Evolutionary conservation across 495 filamentous ascomycete genomes (phyloP).

Genomic region (Staphylotrichum longicolle): DNA sequence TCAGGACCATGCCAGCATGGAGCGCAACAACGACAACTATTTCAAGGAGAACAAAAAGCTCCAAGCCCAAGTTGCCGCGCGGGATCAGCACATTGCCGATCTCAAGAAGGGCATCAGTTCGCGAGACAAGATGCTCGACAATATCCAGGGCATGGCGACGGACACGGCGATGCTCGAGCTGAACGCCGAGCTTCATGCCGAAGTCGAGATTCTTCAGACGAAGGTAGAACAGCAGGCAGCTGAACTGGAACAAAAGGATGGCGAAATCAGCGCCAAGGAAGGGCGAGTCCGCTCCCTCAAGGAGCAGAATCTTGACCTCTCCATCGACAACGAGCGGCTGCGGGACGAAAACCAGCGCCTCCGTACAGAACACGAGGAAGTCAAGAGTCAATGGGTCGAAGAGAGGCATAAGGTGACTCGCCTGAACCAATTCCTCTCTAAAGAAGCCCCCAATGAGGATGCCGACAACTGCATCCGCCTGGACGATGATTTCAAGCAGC

Average conservation of each 20-base stretch:
- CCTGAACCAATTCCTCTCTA: conserved; percentile 32
- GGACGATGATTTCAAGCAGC: conserved; percentile 34
- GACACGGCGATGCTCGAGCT: conserved; percentile 35
- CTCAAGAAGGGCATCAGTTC: conserved; percentile 36
- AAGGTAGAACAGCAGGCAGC: conserved; percentile 31
- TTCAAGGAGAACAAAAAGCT: conserved; percentile 48
- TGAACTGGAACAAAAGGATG: conserved; percentile 29
- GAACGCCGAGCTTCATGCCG: conserved; percentile 38
- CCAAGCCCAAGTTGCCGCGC: conserved; percentile 40
- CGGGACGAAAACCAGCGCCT: conserved; percentile 34
- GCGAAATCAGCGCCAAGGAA: conserved; percentile 29
- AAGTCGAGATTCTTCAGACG: conserved; percentile 35
- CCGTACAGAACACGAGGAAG: conserved; percentile 30
- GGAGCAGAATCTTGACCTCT: conserved; percentile 38
- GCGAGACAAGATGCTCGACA: conserved; percentile 37
- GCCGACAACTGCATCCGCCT: conserved; percentile 36
- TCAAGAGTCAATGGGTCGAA: conserved; percentile 30
- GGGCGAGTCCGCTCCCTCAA: conserved; percentile 33
- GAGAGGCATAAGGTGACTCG: conserved; percentile 33
- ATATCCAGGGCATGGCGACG: conserved; percentile 34
- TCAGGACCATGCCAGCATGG: conserved; percentile 45
- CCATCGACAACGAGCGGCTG: conserved; percentile 35
- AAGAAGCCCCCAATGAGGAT: conserved; percentile 28
- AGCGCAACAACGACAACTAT: conserved; percentile 47
- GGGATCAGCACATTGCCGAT: conserved; percentile 38